A percentile compares a stretch with the other conserved stretches of the same genome.
Evolutionary conservation across 2,329 filamentous ascomycete genomes (phyloP).

Genomic region (Calonectria henricotiae): DNA sequence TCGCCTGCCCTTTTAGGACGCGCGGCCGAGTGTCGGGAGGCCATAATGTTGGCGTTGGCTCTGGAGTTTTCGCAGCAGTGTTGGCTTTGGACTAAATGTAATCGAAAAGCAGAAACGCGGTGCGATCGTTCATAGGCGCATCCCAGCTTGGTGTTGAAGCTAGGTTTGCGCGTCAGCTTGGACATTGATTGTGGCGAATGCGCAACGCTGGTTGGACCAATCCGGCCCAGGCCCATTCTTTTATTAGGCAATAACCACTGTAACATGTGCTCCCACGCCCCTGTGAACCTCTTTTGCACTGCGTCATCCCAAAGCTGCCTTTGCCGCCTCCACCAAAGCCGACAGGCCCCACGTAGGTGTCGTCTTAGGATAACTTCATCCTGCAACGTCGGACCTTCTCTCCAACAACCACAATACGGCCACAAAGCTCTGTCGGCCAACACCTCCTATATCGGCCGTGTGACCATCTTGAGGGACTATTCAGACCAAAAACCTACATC

Average conservation of each 20-base stretch:
- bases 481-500: not conserved
- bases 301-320: conserved; percentile 58
- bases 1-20: conserved; percentile 89
- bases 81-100: not conserved
- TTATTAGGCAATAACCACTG: conserved; percentile 33
- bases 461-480: not conserved
- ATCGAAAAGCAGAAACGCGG: not conserved
- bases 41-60: conserved; percentile 59
- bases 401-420: conserved; percentile 29
- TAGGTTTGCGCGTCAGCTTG: conserved; percentile 42
- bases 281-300: conserved; percentile 46
- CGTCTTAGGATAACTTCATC: conserved; percentile 40
- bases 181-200: conserved; percentile 25
- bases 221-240: not conserved
- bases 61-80: not conserved
- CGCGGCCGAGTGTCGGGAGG: conserved; percentile 75
- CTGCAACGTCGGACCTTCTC: conserved; percentile 38
- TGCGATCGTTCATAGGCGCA: conserved; percentile 32
- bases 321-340: conserved; percentile 40
- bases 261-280: conserved; percentile 27
- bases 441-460: not conserved
- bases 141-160: conserved; percentile 37
- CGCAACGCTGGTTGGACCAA: conserved; percentile 38
- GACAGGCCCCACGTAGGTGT: conserved; percentile 43
- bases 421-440: conserved; percentile 11